These are phyloP conservation scores for Xylariaceae sp. DNA, from an alignment of 2,329 filamentous ascomycete species.

Conservation along the genomic window DNA sequence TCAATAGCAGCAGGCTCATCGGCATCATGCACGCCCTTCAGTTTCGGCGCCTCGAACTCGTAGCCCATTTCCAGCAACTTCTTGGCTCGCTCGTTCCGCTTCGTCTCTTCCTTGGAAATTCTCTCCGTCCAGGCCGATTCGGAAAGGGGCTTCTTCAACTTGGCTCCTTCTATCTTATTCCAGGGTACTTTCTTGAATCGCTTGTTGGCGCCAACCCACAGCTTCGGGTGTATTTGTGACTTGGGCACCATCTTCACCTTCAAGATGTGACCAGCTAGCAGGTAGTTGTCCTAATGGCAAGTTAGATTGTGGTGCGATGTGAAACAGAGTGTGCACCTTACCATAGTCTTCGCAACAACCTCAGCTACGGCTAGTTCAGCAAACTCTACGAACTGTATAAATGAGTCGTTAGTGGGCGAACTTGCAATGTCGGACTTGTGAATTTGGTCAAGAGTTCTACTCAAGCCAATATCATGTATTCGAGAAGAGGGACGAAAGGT, in stretches of 20 bases:
- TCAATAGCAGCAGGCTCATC: slow-evolving; percentile 34
- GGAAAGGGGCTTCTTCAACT: slow-evolving; percentile 65
- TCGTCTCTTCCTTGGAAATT: slow-evolving; percentile 66
- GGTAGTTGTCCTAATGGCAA: slow-evolving; percentile 47
- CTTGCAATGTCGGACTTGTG: not conserved
- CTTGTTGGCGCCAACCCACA: slow-evolving; percentile 87
- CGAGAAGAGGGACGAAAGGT: not conserved
- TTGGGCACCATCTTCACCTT: slow-evolving; percentile 75
- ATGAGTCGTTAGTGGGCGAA: slow-evolving; percentile 1
- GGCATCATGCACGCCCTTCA: slow-evolving; percentile 54
- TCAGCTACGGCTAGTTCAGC: slow-evolving; percentile 69
- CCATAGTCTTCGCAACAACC: slow-evolving; percentile 92
- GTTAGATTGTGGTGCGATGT: not conserved
- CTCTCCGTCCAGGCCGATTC: slow-evolving; percentile 74
- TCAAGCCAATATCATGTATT: not conserved
- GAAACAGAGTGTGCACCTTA: slow-evolving; percentile 6
- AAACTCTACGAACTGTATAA: slow-evolving; percentile 74
- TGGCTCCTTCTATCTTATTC: slow-evolving; percentile 76
- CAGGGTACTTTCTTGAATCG: slow-evolving; percentile 85
- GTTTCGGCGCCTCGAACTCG: slow-evolving; percentile 66
- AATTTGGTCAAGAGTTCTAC: not conserved
- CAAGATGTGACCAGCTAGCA: slow-evolving; percentile 89
- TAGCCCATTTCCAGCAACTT: slow-evolving; percentile 79
- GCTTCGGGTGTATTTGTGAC: slow-evolving; percentile 69
- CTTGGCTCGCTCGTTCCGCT: slow-evolving; percentile 61